phyloP scores from a whole-genome alignment of 495 filamentous ascomycete genomes.

The Podospora tetraspora region DNA sequence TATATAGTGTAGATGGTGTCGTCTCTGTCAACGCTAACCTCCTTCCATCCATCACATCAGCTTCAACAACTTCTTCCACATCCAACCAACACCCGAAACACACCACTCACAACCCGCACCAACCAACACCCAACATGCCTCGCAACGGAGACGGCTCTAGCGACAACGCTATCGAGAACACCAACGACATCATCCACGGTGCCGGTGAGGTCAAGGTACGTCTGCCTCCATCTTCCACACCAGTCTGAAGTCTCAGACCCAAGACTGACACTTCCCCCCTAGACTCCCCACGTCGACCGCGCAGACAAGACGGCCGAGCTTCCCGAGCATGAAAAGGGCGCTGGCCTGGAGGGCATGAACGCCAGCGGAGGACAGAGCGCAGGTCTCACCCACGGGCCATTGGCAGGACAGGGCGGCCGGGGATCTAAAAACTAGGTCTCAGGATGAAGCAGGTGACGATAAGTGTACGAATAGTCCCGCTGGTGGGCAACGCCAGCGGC shows the following conservation, averaged over 20 bases:
- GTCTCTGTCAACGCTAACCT: neutral
- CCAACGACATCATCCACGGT: slow-evolving; percentile 39
- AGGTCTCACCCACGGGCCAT: neutral
- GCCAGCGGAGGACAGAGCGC: slow-evolving; percentile 32
- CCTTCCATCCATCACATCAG: neutral
- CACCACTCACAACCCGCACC: neutral
- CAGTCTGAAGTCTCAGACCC: too few relatives aligned
- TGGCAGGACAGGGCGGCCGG: neutral
- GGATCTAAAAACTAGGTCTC: neutral
- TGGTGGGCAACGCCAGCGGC: neutral
- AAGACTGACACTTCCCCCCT: neutral
- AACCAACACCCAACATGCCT: slow-evolving; percentile 30
- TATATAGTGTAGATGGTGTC: neutral
- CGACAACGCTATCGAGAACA: slow-evolving; percentile 33
- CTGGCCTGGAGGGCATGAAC: slow-evolving; percentile 23
- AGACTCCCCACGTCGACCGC: slow-evolving; percentile 28
- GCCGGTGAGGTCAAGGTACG: slow-evolving; percentile 26
- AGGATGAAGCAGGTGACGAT: neutral
- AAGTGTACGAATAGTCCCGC: neutral
- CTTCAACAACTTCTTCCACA: neutral
- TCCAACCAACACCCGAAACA: neutral
- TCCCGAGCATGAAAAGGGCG: slow-evolving; percentile 34
- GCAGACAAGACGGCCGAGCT: slow-evolving; percentile 39
- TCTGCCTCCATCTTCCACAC: too few relatives aligned
- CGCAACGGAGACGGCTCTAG: slow-evolving; percentile 33